These are phyloP conservation scores for Thermothielavioides terrestris DNA, from an alignment of 495 filamentous ascomycete genomes.

Conservation along the genomic window DNA sequence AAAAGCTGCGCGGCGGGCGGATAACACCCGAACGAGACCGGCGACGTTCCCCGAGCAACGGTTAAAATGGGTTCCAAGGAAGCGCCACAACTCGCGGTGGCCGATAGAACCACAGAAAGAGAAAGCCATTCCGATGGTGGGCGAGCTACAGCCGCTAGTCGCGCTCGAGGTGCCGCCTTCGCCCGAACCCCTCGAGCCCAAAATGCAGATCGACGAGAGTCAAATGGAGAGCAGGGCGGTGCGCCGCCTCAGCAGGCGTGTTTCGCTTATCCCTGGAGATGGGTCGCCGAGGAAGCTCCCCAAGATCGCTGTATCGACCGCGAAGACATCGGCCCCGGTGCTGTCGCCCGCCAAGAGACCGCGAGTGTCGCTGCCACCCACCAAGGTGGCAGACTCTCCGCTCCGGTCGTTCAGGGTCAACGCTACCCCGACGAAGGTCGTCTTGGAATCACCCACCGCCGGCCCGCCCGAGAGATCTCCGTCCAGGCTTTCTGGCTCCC, in stretches of 20 bases:
- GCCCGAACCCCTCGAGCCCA: constrained; percentile 10
- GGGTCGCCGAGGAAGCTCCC: constrained; percentile 17
- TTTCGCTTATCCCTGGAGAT: constrained; percentile 20
- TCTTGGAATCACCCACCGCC: constrained; percentile 19
- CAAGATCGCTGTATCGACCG: constrained; percentile 14
- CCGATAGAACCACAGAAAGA: constrained; percentile 20
- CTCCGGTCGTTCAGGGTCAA: constrained; percentile 17
- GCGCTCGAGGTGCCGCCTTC: constrained; percentile 13
- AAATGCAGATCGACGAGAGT: constrained; percentile 11
- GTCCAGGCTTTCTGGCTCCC: constrained; percentile 10
- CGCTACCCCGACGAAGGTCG: constrained; percentile 21
- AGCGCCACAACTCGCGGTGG: constrained; percentile 28
- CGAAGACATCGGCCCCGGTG: constrained; percentile 2
- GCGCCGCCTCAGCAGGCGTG: constrained; percentile 23
- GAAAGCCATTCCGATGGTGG: constrained; percentile 11
- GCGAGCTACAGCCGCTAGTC: constrained; percentile 17
- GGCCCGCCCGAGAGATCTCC: constrained; percentile 14
- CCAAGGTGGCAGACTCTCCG: constrained; percentile 23
- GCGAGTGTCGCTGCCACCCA: constrained; percentile 9
- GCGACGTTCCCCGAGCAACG: constrained; percentile 16
- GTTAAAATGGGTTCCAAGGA: constrained; percentile 22
- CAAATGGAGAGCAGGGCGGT: constrained; percentile 18
- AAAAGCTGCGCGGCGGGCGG: neutral
- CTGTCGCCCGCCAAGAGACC: constrained; percentile 19
- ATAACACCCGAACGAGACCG: constrained; percentile 1